Percentiles rank a stretch among this genome's conserved stretches.
Conservation (phyloP, 495 filamentous ascomycete species). For the Amorphotheca resinae region DNA sequence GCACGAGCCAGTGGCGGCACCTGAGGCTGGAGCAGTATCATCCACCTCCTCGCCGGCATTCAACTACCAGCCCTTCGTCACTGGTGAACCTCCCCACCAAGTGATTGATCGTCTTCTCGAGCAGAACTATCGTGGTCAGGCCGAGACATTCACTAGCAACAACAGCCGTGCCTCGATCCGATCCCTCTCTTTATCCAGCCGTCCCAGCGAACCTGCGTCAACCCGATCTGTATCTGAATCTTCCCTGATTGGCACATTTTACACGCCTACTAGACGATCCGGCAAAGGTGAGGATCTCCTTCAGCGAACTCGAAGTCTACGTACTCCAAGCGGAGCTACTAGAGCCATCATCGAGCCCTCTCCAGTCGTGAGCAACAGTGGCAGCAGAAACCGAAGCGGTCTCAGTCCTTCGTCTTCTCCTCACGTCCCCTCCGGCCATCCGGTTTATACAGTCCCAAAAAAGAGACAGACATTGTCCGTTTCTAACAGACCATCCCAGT, state of each 20-base stretch:
- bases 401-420: neutral
- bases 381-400: neutral
- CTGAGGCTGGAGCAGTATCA: too few relatives aligned
- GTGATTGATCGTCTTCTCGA: constrained; percentile 7
- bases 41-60: too few relatives aligned
- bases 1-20: too few relatives aligned
- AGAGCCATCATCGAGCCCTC: neutral
- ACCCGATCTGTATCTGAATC: neutral
- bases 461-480: neutral
- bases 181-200: neutral
- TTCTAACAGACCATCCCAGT: neutral
- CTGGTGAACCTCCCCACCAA: too few relatives aligned
- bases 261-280: neutral
- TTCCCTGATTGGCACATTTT: neutral
- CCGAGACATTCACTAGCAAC: constrained; percentile 5
- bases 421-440: constrained; percentile 6
- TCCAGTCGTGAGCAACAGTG: neutral
- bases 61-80: too few relatives aligned
- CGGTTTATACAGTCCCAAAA: constrained; percentile 1
- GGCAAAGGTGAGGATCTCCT: neutral
- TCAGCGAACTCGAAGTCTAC: neutral
- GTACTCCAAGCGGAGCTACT: neutral
- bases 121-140: constrained; percentile 10
- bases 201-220: neutral
- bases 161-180: neutral